These are phyloP conservation scores for Rhodotorula mucilaginosa DNA, from an alignment of 1,284 basidiomycete species.

Conservation along the genomic window DNA sequence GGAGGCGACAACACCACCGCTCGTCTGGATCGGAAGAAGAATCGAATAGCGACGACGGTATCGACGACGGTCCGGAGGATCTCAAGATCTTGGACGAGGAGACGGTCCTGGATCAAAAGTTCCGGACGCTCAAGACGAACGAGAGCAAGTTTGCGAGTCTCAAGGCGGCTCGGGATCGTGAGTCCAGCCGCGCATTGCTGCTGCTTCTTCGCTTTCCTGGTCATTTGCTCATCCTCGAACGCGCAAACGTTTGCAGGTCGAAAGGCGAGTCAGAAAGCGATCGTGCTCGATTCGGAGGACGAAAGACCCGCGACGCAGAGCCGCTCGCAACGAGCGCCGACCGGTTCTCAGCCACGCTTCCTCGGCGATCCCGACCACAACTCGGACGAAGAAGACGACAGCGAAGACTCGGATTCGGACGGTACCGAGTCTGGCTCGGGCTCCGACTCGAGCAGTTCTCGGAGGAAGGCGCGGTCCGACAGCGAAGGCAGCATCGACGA, in stretches of 20 bases:
- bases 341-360: neutral
- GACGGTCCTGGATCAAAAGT: constrained; percentile 15
- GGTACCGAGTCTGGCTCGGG: neutral
- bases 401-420: neutral
- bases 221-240: neutral
- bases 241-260: neutral
- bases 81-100: constrained; percentile 25
- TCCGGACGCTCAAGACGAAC: neutral
- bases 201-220: neutral
- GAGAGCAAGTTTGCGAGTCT: constrained; percentile 17
- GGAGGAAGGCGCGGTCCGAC: too few species aligned
- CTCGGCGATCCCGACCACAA: neutral
- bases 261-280: neutral
- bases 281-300: constrained; percentile 24
- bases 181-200: neutral
- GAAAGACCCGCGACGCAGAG: constrained; percentile 1
- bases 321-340: neutral
- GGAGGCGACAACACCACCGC: neutral
- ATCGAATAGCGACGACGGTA: neutral
- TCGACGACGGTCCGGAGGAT: constrained; percentile 25
- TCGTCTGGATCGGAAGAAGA: too few species aligned
- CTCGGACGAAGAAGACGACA: neutral
- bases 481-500: constrained; percentile 2
- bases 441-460: neutral
- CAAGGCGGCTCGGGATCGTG: constrained; percentile 13